Conservation (phyloP, 768 basidiomycete species). For the Cystofilobasidium capitatum region DNA sequence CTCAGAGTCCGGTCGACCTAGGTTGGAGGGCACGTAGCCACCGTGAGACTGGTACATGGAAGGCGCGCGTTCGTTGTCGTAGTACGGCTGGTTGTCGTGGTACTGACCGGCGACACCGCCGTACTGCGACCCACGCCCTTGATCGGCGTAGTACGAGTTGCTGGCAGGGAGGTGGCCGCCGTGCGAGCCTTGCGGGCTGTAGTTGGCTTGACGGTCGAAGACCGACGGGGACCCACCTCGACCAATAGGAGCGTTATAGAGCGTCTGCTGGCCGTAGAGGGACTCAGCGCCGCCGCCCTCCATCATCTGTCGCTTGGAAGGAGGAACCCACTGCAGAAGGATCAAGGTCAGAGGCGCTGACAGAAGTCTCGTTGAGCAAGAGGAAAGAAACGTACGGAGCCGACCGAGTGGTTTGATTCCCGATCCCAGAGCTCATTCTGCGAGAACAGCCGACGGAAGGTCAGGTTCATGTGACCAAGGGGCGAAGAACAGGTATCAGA, state of each 20-base stretch:
- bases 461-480: too few species aligned
- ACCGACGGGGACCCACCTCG: neutral
- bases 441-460: conserved; percentile 40
- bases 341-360: neutral
- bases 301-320: conserved; percentile 45
- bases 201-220: neutral
- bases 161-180: conserved; percentile 2
- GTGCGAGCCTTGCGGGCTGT: conserved; percentile 7
- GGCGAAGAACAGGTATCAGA: too few species aligned
- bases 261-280: conserved; percentile 76
- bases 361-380: neutral
- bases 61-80: conserved; percentile 17
- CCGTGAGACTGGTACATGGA: conserved; percentile 4
- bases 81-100: neutral
- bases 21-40: neutral
- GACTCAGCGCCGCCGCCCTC: conserved; percentile 54
- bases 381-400: conserved; percentile 44
- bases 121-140: too few species aligned
- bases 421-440: conserved; percentile 97
- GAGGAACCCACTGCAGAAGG: conserved; percentile 57
- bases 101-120: neutral
- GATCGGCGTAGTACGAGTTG: conserved; percentile 15
- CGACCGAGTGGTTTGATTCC: conserved; percentile 89
- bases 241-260: conserved; percentile 54
- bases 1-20: conserved; percentile 13